Base-by-base conservation (phyloP, 305 asterid genomes). In the Rubia peregrina region DNA sequence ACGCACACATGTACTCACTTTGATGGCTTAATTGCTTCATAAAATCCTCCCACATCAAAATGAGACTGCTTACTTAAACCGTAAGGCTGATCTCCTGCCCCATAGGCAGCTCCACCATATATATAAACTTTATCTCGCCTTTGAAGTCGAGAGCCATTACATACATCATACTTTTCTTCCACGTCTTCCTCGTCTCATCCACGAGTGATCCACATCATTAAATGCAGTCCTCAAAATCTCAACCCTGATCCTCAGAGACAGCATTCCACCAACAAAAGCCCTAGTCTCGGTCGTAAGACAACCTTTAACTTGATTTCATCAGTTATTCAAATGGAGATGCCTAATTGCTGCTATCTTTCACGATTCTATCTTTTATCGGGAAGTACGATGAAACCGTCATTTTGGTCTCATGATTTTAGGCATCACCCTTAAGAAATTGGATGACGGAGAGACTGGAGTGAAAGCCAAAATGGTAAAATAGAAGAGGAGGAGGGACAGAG, bases 21-120 rank as follows among this genome's bases (percentile, higher is more conserved):
- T 71, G 99, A 86, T 66, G 96, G 98, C 80, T 85, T 94, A 80
- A 94, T 89, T 76, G 98, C 98, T 80, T 94, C 99, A 78, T 94
- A 94, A 84, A 94, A 89, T 69, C 91, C 75, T 71, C 94, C 83
- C 71, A 85, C 89, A 64, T 89, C 98, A 83, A 94, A 86, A 75
- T 79, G 80, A 62, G 81, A 73, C 68, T 63, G 80, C 76, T 73
- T 63, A 19, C 22, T 86, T 65, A 82, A 69, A 66, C 78, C 78
- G 69, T 83, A 67, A 41, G 77, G 67, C 65, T 82, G 86, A 74
- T 51, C 81, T 79, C 79, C 84, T 11, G 56, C 71, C 16, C 72
- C 77, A 64, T 73, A 38, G 77, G 69, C 73, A 42, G 61, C 80
- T 43, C 74, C 78, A 70, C 36, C 67, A 76, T 71, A 80, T 73